Base-by-base conservation (phyloP, 2,329 filamentous ascomycete species). In the Ophiocordyceps robertsii region DNA sequence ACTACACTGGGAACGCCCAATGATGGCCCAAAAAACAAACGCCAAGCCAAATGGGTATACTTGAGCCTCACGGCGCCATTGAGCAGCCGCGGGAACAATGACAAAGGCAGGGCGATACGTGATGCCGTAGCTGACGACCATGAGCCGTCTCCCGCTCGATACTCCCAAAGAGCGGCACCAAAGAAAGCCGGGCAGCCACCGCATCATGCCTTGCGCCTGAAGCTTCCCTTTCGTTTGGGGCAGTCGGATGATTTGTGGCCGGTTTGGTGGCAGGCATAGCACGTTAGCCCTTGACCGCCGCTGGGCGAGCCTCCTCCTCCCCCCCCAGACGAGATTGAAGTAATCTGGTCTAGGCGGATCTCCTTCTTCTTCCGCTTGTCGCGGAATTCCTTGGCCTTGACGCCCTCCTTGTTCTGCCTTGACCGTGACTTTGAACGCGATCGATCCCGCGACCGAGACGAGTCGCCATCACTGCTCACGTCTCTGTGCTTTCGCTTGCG, bases 281-380 rank as follows among this genome's bases (percentile, higher is more conserved):
- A 85, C 38, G 64, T 66, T 48, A 59, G 51, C 21, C 49, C 29
- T 38, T 55, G 56, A 41, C 37, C 29, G n/a, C 42, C 43, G 37
- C 44, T 51, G n/a, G 49, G 42, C 2, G 55, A 44, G 21, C 38
- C 27, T 10, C 31, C 49, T 47, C 27, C 53, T 47, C 40, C 53
- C 16, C 59, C 60, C 2, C 51, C 53, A 2, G 55, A 54, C n/a
- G 80, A 84, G 38, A 85, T 75, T 1, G 77, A 80, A 5, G 68
- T 71, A 43, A 80, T 56, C 21, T 68, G 68, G 53, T 81, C 81
- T 43, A 86, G 61, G 46, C 80, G 80, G 41, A 84, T 68, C 43
- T 82, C 75, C 56, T 80, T 82, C 57, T 77, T 77, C 52, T 75
- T 72, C 37, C 77, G 66, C 54, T 73, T 70, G 36, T 76, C 73